Evolutionary conservation across 371 early-diverging fungal genomes (phyloP).

Genomic region (Batkoa obscura): DNA sequence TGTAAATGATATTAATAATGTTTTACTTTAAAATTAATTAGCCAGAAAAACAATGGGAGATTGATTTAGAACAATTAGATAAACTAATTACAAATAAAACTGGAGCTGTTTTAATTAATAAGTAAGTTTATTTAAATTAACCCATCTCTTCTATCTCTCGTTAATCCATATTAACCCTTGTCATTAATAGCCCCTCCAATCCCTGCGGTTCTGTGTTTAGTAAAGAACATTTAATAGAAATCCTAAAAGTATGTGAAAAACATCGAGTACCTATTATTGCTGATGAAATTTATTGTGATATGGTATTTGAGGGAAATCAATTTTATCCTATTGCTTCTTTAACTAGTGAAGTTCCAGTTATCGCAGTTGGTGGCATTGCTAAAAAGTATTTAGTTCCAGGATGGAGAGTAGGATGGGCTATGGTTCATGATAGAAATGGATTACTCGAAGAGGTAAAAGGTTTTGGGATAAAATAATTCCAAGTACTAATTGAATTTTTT

Average conservation of each 20-base stretch:
- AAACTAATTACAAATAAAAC: slow-evolving; percentile 63
- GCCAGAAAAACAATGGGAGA: slow-evolving; percentile 70
- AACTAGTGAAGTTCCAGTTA: slow-evolving; percentile 57
- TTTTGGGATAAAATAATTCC: neutral
- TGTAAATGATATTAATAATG: too few species aligned
- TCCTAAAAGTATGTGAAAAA: slow-evolving; percentile 49
- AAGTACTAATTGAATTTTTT: too few species aligned
- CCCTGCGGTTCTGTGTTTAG: slow-evolving; percentile 81
- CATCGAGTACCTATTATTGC: slow-evolving; percentile 67
- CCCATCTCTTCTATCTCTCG: neutral
- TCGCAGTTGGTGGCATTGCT: slow-evolving; percentile 72
- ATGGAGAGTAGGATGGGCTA: slow-evolving; percentile 81
- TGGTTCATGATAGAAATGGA: slow-evolving; percentile 51
- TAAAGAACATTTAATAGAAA: slow-evolving; percentile 42
- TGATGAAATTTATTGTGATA: slow-evolving; percentile 84
- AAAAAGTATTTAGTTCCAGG: slow-evolving; percentile 85
- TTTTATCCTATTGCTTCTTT: slow-evolving; percentile 56
- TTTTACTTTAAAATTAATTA: slow-evolving; percentile 8
- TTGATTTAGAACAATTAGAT: slow-evolving; percentile 60
- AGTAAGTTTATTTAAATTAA: slow-evolving; percentile 17
- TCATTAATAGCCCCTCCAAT: slow-evolving; percentile 39
- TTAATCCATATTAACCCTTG: too few species aligned
- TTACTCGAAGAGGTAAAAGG: slow-evolving; percentile 19
- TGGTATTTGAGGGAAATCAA: slow-evolving; percentile 47
- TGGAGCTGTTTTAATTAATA: slow-evolving; percentile 65